Conservation (phyloP, 768 basidiomycete species). For the Termitomyces sp. region DNA sequence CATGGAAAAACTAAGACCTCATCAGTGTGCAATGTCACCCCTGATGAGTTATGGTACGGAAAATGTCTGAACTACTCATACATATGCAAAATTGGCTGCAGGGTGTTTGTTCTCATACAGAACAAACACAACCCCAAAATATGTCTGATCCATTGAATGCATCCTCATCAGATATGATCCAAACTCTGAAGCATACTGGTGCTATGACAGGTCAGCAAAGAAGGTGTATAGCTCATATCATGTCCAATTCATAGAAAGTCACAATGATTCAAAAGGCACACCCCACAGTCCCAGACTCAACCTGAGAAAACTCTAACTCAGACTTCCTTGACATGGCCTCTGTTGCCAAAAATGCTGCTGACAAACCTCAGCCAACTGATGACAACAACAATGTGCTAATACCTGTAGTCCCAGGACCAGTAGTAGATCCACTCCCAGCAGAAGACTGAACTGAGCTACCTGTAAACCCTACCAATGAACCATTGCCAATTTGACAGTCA, state of each 20-base stretch:
- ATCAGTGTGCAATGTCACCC: not conserved
- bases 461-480: not conserved
- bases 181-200: too few species aligned
- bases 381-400: too few species aligned
- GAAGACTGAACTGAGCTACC: not conserved
- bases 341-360: too few species aligned
- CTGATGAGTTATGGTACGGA: not conserved
- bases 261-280: not conserved
- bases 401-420: not conserved
- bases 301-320: not conserved
- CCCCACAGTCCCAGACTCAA: not conserved
- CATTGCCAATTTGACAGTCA: not conserved
- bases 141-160: not conserved
- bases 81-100: too few species aligned
- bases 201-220: not conserved
- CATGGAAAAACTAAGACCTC: too few species aligned
- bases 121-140: not conserved
- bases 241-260: not conserved
- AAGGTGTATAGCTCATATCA: not conserved
- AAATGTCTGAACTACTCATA: too few species aligned
- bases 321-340: not conserved
- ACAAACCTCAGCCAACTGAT: too few species aligned
- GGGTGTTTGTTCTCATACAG: too few species aligned
- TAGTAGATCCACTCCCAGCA: not conserved
- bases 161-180: too few species aligned